Base-by-base conservation (phyloP, 2,329 filamentous ascomycete species). In the Cladosporium velox region DNA sequence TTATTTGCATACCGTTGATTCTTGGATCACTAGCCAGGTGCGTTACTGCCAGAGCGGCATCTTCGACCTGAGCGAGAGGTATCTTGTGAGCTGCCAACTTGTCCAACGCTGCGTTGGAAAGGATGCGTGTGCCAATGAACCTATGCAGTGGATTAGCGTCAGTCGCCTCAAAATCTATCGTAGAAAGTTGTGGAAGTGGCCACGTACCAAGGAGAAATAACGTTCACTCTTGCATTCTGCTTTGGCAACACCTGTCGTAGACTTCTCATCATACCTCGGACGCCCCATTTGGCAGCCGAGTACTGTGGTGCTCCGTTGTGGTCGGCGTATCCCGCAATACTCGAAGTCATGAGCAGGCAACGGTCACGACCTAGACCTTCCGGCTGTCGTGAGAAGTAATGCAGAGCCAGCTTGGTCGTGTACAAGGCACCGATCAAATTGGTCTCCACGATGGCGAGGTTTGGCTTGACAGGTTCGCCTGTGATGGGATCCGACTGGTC, bases 301-400 rank as follows among this genome's bases (percentile, higher is more conserved):
- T 74, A 65, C 72, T 79, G 77, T 10, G 79, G 79, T 15, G 61
- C 61, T n/a, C 61, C 61, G 15, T 64, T 64, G 8, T 78, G 78
- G 66, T 85, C 83, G 57, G 83, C 79, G 71, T 79, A 85, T 0
- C 78, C 79, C 0, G 81, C 81, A 71, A 85, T 78, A 64, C 80
- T 82, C 4, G 80, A 80, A 0, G 79, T 83, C 26, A 85, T 79
- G 58, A 85, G 81, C 44, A 85, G 79, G 65, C 82, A 82, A 1
- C 83, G 77, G 65, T 84, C 82, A 7, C 78, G 72, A 18, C 78
- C 77, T 14, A 35, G 26, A 18, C 30, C 49, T 30, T 54, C 47
- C 0, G 79, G 78, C 55, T 74, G 72, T 38, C 67, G 63, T 2
- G 68, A 35, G 21, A 75, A 69, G 65, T 71, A 72, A 78, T 83